These are phyloP conservation scores for Comarum palustre DNA, from an alignment of 306 rosid genomes.

Conservation along the genomic window DNA sequence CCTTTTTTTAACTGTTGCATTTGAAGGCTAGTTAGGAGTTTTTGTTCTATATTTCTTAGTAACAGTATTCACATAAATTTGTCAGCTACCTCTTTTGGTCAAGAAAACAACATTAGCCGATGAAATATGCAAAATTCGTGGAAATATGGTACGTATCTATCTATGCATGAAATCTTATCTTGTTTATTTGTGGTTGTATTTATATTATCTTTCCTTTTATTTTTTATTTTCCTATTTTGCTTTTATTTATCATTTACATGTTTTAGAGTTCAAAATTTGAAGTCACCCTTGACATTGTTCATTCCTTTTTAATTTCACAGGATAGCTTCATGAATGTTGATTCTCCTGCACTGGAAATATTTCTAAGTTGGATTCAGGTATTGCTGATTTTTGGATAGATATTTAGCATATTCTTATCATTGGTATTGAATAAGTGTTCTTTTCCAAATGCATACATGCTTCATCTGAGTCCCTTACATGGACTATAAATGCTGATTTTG, in stretches of 20 bases:
- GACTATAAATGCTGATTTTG: background rate
- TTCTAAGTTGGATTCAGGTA: constrained; percentile 91
- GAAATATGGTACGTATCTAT: constrained; percentile 46
- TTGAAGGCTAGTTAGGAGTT: constrained; percentile 16
- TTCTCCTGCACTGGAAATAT: constrained; percentile 61
- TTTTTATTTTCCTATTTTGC: background rate
- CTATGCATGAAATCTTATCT: background rate
- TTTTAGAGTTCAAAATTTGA: background rate
- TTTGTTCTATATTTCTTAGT: constrained; percentile 9
- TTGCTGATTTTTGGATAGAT: background rate
- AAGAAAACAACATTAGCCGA: constrained; percentile 59
- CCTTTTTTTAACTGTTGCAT: constrained; percentile 16
- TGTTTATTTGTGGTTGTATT: constrained; percentile 8
- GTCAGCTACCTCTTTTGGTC: constrained; percentile 77
- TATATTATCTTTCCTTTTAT: background rate
- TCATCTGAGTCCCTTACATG: background rate
- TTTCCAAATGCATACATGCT: background rate
- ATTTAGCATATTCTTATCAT: constrained; percentile 7
- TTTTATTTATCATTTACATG: constrained; percentile 4
- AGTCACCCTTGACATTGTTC: constrained; percentile 7
- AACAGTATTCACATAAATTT: constrained; percentile 15
- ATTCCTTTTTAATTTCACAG: constrained; percentile 36
- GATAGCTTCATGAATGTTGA: constrained; percentile 35
- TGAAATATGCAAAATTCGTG: constrained; percentile 72
- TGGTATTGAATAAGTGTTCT: background rate